Evolutionary conservation across 331 rosid genomes (phyloP), one percentile per base, ranked within the genome.

Genomic region (Prunus yedoensis): DNA sequence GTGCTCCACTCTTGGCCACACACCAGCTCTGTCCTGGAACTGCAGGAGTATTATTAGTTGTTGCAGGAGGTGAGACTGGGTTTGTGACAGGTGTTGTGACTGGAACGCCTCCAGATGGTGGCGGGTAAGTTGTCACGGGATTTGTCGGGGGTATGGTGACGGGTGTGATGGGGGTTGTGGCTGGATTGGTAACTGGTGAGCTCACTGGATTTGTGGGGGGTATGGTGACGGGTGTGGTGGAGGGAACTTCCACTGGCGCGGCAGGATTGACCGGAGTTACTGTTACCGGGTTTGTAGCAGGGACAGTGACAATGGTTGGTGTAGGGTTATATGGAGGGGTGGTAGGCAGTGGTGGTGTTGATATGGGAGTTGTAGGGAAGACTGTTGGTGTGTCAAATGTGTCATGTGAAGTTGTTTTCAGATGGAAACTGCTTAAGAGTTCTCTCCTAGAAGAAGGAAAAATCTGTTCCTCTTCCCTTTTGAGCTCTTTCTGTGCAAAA

Each of bases 1-100:
- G 41, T 25, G 78, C 78, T 75, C 98, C 99, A 63, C 77, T 67
- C 89, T 86, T 95, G 49, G 91, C 94, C 68, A 95, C 91, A 65
- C 99, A 95, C 99, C 99, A 95, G 61, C 84, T 82, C 84, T 87
- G 91, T n/a, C 97, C 96, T 2, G 86, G 76, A 70, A 27, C 68
- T 20, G 88, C 66, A 30, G 88, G 91, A 41, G 87, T 78, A 79
- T 66, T 87, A 11, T 91, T 84, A 65, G 84, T 74, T 63, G 70
- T 77, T 69, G 82, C 76, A 28, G 98, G 91, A 73, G 97, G 86
- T 43, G 92, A 52, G 41, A 76, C 82, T 0, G 91, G 94, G 77
- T 86, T 94, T 25, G 78, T 77, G 61, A 73, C 78, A 3, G 86
- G 83, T 8, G 80, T 64, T 15, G 77, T 56, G 21, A 68, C 81